Evolutionary conservation across 2,329 filamentous ascomycete genomes (phyloP), one percentile per base, ranked within the genome.

Genomic region (Sordariomycetes sp.): DNA sequence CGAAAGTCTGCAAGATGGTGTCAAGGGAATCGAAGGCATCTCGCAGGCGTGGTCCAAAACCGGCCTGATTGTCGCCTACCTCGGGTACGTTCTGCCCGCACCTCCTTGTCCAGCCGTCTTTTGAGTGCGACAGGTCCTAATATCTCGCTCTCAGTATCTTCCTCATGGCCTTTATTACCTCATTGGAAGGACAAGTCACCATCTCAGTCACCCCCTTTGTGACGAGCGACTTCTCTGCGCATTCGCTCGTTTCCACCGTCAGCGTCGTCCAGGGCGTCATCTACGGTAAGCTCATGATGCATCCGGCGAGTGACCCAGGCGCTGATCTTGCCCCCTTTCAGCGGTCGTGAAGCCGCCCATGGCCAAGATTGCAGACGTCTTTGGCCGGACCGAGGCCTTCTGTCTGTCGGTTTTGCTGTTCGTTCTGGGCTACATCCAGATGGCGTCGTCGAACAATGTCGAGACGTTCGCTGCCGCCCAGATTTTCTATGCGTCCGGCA

Each of bases 351-450:
- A 46, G 32, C 44, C 42, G 8, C 33, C 43, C 12, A 70, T 77
- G 63, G 70, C 72, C 35, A 77, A 77, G 48, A 60, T 77, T 24
- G 71, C 72, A 26, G 70, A 78, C 42, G 72, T 78, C 2, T 78
- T 78, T 44, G 75, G 75, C 31, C 70, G 74, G 19, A 64, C 74
- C 24, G 72, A 78, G 46, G 70, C 29, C 17, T 78, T 78, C 42
- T 55, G 55, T 18, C 53, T 76, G 11, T 66, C 65, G 3, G 61
- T 78, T 23, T 32, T 66, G n/a, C 51, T 76, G 11, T 75, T 68
- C 44, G 59, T 68, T 1, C 53, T 75, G 8, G 73, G 74, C 6
- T 76, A 74, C 43, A 64, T 75, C 27, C 64, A 72, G 43, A 71
- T 73, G 56, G 72, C 75, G 3, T 55, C 63, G 3, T 71, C 71